A percentile compares a stretch with the other conserved stretches of the same genome.
These are phyloP conservation scores for Zymoseptoria ardabiliae DNA, from an alignment of 2,329 filamentous ascomycete species.

Conservation along the genomic window DNA sequence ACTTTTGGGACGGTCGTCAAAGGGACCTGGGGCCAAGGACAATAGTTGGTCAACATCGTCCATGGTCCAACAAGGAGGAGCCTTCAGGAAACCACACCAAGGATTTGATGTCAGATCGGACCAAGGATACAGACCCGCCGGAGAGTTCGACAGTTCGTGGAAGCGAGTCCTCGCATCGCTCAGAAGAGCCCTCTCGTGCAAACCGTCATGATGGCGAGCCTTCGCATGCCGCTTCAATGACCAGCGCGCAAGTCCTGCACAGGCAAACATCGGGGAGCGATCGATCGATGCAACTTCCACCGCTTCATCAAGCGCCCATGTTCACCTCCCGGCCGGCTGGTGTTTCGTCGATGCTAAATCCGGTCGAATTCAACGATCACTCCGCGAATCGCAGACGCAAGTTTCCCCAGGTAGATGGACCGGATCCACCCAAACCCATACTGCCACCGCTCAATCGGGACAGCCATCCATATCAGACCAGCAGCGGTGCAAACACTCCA, in stretches of 20 bases:
- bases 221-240: background rate
- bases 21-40: conserved; percentile 7
- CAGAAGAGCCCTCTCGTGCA: background rate
- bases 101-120: conserved; percentile 31
- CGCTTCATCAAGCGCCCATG: conserved; percentile 20
- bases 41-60: conserved; percentile 19
- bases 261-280: conserved; percentile 13
- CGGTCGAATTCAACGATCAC: conserved; percentile 30
- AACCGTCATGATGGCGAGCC: background rate
- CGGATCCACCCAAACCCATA: conserved; percentile 28
- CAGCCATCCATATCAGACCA: conserved; percentile 3
- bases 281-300: conserved; percentile 25
- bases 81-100: conserved; percentile 22
- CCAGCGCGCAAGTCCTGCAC: background rate
- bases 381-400: conserved; percentile 33
- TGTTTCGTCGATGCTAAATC: conserved; percentile 42
- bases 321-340: conserved; percentile 31
- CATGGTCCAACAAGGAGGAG: conserved; percentile 26
- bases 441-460: conserved; percentile 23
- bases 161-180: conserved; percentile 6
- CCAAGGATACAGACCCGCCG: conserved; percentile 18
- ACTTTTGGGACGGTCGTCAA: conserved; percentile 8
- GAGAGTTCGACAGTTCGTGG: conserved; percentile 17
- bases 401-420: conserved; percentile 38
- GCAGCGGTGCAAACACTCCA: conserved; percentile 19